A percentile compares a stretch with the other conserved stretches of the same genome.
These are phyloP conservation scores for Salix arbutifolia DNA, from an alignment of 345 rosid species.

Conservation along the genomic window DNA sequence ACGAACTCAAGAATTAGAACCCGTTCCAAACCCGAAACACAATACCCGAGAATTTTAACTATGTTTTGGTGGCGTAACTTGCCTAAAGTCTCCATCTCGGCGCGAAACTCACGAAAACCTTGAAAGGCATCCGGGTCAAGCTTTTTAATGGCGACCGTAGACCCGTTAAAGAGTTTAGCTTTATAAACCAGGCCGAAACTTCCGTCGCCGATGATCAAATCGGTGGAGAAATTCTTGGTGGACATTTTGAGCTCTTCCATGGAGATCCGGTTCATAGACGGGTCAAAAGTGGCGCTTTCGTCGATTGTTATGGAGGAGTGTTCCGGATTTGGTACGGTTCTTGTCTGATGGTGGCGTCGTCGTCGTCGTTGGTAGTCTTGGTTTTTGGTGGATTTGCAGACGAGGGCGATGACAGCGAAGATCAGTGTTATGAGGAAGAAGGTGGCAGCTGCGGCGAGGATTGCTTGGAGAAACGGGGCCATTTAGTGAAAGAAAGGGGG, in stretches of 20 bases:
- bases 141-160: constrained; percentile 72
- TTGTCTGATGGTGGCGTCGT: neutral
- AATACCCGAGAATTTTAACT: constrained; percentile 73
- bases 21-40: constrained; percentile 60
- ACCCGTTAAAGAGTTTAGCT: constrained; percentile 50
- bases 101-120: constrained; percentile 79
- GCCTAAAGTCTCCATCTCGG: constrained; percentile 85
- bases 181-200: constrained; percentile 82
- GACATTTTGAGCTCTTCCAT: constrained; percentile 59
- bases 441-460: constrained; percentile 29
- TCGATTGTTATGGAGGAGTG: constrained; percentile 20
- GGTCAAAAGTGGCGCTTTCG: constrained; percentile 59
- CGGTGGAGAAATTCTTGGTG: constrained; percentile 64
- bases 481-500: constrained; percentile 11
- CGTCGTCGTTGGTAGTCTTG: neutral
- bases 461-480: neutral
- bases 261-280: constrained; percentile 48
- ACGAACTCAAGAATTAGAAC: constrained; percentile 68
- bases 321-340: constrained; percentile 16
- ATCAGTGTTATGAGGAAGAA: constrained; percentile 25
- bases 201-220: constrained; percentile 78
- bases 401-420: constrained; percentile 14
- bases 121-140: constrained; percentile 78
- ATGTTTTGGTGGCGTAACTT: constrained; percentile 58
- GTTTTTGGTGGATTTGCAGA: constrained; percentile 23